Evolutionary conservation across 352 stramenopile species (phyloP).

Genomic region (Blastocystis sp.): DNA sequence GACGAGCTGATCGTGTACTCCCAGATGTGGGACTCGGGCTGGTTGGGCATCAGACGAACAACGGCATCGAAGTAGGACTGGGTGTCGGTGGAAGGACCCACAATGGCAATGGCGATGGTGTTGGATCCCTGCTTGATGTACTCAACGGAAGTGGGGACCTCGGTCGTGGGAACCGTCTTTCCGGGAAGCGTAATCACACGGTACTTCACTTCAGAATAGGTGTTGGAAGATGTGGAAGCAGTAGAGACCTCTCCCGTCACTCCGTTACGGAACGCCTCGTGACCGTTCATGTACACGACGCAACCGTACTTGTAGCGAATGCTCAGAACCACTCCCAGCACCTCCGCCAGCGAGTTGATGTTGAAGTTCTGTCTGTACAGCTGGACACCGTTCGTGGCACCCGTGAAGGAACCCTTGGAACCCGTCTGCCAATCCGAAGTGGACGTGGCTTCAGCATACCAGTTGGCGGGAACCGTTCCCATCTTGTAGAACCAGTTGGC

Average conservation of each 20-base stretch:
- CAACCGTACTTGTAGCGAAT: not conserved
- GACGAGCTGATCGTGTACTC: not conserved
- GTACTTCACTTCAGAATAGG: not conserved
- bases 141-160: not conserved
- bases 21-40: too few relatives aligned
- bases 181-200: not conserved
- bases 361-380: not conserved
- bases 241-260: not conserved
- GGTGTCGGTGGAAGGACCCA: not conserved
- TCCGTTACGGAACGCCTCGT: not conserved
- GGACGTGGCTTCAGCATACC: not conserved
- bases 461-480: not conserved
- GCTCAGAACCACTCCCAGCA: not conserved
- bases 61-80: not conserved
- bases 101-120: not conserved
- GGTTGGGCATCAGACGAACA: not conserved
- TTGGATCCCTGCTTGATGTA: not conserved
- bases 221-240: not conserved
- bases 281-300: not conserved
- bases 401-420: not conserved
- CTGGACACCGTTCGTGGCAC: constrained; percentile 1
- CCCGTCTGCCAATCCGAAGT: not conserved
- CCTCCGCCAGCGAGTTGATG: not conserved
- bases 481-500: not conserved
- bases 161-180: not conserved